Base-by-base conservation (phyloP, 257 asterid species). In the Echium plantagineum region DNA sequence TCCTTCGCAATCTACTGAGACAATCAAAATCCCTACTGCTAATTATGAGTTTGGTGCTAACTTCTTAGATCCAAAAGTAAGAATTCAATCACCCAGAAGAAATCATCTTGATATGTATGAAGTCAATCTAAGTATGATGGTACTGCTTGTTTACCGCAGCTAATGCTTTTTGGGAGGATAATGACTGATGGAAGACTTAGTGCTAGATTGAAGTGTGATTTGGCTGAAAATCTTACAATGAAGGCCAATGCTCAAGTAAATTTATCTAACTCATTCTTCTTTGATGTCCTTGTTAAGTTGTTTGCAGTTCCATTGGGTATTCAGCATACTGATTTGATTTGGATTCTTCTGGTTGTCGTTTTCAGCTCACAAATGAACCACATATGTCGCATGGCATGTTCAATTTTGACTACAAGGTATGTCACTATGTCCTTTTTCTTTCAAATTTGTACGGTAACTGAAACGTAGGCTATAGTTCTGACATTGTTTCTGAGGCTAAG, bases 21-120 rank as follows among this genome's bases (percentile, higher is more conserved):
- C 80, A 2, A 83, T 93, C 62, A 93, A 93, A 76, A 71, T 93
- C 30, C 96, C 99, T 57, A 80, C 91, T 21, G 85, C 97, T 24
- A 78, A 93, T 65, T 93, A 93, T 66, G 99, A 93, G 78, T 93
- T 93, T 71, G 99, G 99, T 59, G 96, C 96, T 42, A 93, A 93
- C 74, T 89, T 75, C 65, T 59, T 89, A 21, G 99, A 89, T 70
- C 99, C 97, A 63, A 82, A 80, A 87, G 95, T 82, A 62, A 58
- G 68, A 38, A 38, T 24, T 69, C 31, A 24, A 15, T 55, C 38
- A 31, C 38, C 5, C 9, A 31, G 38, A 31, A 31, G 38, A 31
- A 57, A 42, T 31, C 57, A 65, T 21, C 51, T 57, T 38, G 21
- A 22, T 28, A 55, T 16, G 7, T 38, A 7, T 10, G 15, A 38